These are phyloP conservation scores for Nannochloropsis oceanica DNA, from an alignment of 108 stramenopile species.

Conservation along the genomic window DNA sequence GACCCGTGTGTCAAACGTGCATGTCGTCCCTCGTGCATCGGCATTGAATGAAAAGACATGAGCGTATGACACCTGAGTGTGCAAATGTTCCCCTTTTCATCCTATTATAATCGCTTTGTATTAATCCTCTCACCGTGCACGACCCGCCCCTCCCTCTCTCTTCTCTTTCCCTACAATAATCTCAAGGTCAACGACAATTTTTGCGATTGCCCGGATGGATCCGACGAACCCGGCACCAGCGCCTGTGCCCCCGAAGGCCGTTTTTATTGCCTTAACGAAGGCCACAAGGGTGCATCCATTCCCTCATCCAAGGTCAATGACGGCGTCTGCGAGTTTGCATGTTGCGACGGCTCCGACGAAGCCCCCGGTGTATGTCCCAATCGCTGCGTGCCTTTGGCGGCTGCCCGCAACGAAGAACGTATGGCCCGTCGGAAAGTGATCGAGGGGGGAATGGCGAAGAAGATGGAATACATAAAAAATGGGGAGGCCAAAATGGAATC, in stretches of 20 bases:
- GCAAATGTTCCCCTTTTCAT: too few relatives aligned
- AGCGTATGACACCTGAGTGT: too few relatives aligned
- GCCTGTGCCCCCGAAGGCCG: slow-evolving; percentile 8
- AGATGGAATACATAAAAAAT: background rate
- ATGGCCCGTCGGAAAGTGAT: background rate
- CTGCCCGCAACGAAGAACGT: background rate
- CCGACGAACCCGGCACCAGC: slow-evolving; percentile 30
- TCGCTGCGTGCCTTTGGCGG: background rate
- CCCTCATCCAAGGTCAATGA: background rate
- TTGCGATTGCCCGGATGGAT: slow-evolving; percentile 26
- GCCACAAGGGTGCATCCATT: background rate
- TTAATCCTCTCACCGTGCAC: too few relatives aligned
- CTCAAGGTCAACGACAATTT: slow-evolving; percentile 24
- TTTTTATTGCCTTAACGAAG: background rate
- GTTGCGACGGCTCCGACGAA: background rate
- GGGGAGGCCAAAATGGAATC: background rate
- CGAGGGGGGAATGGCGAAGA: background rate
- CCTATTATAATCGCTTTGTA: too few relatives aligned
- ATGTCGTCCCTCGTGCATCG: too few relatives aligned
- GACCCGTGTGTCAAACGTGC: too few relatives aligned
- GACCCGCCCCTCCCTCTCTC: too few relatives aligned
- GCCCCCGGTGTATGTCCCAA: background rate
- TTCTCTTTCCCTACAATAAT: too few relatives aligned
- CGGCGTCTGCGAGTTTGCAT: background rate
- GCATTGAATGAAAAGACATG: too few relatives aligned